phyloP scores from a whole-genome alignment of 164 flowering plant species.

The Tetracentron sinense region DNA sequence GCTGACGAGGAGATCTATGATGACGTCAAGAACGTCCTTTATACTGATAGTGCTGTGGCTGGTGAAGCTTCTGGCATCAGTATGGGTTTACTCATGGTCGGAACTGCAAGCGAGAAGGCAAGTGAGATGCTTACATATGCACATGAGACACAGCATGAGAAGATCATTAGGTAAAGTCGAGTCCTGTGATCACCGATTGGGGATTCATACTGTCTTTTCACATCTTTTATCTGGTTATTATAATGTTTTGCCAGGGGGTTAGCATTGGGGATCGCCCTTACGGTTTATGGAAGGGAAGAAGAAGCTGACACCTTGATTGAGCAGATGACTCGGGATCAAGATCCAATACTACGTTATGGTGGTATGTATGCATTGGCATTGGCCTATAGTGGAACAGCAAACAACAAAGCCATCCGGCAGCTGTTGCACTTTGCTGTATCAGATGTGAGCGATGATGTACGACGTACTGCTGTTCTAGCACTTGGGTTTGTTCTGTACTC shows the following conservation, averaged over 20 bases:
- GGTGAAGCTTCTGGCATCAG: constrained; percentile 96
- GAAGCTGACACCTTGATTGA: constrained; percentile 90
- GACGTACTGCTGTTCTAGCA: constrained; percentile 23
- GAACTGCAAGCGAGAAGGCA: constrained; percentile 91
- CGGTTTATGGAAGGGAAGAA: constrained; percentile 94
- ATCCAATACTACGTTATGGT: constrained; percentile 88
- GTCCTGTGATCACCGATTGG: neutral
- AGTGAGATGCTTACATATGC: constrained; percentile 93
- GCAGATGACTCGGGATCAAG: constrained; percentile 92
- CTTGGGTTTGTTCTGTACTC: constrained; percentile 28
- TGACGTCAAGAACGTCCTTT: constrained; percentile 73
- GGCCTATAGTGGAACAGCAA: constrained; percentile 89
- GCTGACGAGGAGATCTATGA: constrained; percentile 93
- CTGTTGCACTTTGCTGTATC: constrained; percentile 93
- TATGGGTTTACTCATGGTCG: constrained; percentile 92
- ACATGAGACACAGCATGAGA: constrained; percentile 95
- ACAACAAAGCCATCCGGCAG: constrained; percentile 90
- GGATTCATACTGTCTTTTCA: neutral
- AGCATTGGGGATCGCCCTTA: constrained; percentile 89
- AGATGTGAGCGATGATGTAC: constrained; percentile 58
- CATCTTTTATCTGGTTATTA: neutral
- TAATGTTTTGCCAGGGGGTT: constrained; percentile 53
- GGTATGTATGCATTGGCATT: constrained; percentile 95
- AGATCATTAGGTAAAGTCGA: constrained; percentile 72
- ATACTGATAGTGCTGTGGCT: constrained; percentile 92